Conservation (phyloP, 1,139 yeast species). For the Taphrina flavorubra region DNA sequence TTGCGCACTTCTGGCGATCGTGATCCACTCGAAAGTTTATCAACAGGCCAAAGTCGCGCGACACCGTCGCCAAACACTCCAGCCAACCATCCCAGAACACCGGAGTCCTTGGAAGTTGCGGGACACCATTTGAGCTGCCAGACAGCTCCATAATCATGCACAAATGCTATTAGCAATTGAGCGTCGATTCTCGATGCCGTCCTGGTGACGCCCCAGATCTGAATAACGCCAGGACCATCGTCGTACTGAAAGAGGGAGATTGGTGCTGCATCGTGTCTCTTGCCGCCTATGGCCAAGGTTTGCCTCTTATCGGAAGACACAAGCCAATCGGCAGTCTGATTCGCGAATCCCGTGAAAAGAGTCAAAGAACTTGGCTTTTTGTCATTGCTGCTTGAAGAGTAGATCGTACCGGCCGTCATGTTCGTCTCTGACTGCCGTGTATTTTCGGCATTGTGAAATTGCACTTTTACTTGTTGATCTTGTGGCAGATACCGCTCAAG, state of each 20-base stretch:
- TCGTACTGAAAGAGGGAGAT: conserved; percentile 2
- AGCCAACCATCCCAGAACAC: conserved; percentile 28
- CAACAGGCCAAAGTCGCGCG: conserved; percentile 24
- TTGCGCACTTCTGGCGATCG: not conserved
- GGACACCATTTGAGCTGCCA: conserved; percentile 41
- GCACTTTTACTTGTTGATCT: not conserved
- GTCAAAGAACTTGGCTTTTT: conserved; percentile 3
- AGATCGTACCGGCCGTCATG: not conserved
- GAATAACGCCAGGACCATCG: conserved; percentile 4
- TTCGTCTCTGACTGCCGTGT: too few relatives aligned
- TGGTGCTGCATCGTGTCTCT: not conserved
- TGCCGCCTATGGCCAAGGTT: conserved; percentile 12
- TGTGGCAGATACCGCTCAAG: not conserved
- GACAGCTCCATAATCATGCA: conserved; percentile 24
- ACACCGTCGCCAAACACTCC: conserved; percentile 37
- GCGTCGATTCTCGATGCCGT: not conserved
- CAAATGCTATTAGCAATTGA: conserved; percentile 1
- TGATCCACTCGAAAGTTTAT: not conserved
- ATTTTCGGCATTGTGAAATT: not conserved
- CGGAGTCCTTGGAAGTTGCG: conserved; percentile 6
- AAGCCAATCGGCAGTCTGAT: conserved; percentile 4
- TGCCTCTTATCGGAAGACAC: not conserved
- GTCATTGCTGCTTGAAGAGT: not conserved
- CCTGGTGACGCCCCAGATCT: conserved; percentile 1
- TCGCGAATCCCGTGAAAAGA: conserved; percentile 7